phyloP scores from a whole-genome alignment of 2,329 filamentous ascomycete genomes.

The Tricladium varicosporioides region DNA sequence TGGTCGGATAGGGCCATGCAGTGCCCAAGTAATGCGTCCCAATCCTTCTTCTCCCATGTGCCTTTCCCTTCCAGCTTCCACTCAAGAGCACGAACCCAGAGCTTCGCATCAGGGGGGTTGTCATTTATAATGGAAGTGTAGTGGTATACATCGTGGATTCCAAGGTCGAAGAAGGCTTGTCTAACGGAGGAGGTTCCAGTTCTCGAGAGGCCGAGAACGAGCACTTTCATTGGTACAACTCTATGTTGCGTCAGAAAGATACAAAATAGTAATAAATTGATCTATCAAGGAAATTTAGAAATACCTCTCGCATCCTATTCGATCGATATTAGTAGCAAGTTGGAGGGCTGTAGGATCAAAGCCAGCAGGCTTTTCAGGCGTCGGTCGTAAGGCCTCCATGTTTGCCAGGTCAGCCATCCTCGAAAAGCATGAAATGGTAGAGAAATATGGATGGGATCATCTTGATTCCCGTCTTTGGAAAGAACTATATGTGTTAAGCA shows the following conservation, averaged over 20 bases:
- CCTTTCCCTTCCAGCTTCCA: conserved; percentile 33
- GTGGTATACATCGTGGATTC: conserved; percentile 5
- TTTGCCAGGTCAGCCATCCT: background rate
- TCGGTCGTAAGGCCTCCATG: background rate
- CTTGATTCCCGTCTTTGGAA: background rate
- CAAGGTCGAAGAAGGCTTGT: conserved; percentile 11
- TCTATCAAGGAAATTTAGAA: too few species aligned
- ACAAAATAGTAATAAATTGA: background rate
- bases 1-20: conserved; percentile 26
- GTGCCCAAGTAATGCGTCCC: conserved; percentile 36
- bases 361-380: conserved; percentile 1
- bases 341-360: conserved; percentile 4
- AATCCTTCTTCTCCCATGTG: conserved; percentile 31
- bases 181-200: conserved; percentile 10
- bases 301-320: background rate
- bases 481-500: background rate
- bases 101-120: conserved; percentile 29
- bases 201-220: conserved; percentile 7
- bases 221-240: conserved; percentile 9
- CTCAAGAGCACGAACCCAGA: conserved; percentile 37
- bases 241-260: background rate
- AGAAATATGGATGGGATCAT: background rate
- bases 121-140: background rate
- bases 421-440: background rate
- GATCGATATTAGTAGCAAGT: conserved; percentile 7